These are phyloP conservation scores for Cornus suecica DNA, from an alignment of 148 eudicot species.

Conservation along the genomic window DNA sequence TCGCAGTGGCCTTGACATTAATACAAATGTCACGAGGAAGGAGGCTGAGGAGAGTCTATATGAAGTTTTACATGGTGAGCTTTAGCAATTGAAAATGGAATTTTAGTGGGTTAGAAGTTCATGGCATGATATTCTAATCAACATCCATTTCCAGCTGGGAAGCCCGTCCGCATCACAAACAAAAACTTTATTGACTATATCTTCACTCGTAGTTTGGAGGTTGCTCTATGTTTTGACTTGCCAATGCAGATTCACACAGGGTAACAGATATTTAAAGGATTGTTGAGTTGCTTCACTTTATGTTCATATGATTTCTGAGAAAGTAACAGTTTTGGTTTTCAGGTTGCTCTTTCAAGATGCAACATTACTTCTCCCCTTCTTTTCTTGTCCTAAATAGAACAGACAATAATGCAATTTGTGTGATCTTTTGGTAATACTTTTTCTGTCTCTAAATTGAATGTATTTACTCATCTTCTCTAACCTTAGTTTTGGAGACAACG, in stretches of 20 bases:
- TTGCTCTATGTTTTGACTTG: slow-evolving; percentile 60
- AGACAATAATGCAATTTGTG: neutral
- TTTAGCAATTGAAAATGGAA: slow-evolving; percentile 4
- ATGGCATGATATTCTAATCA: neutral
- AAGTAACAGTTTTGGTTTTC: neutral
- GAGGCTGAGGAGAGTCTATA: slow-evolving; percentile 81
- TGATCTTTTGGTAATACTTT: neutral
- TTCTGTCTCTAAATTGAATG: neutral
- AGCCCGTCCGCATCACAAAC: slow-evolving; percentile 66
- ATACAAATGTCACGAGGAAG: slow-evolving; percentile 59
- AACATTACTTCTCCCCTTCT: too few relatives aligned
- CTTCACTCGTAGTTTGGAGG: slow-evolving; percentile 74
- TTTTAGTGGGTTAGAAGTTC: neutral
- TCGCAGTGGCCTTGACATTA: slow-evolving; percentile 89
- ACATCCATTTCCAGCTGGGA: slow-evolving; percentile 54
- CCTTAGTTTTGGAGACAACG: slow-evolving; percentile 85
- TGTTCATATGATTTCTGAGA: neutral
- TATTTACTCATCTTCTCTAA: neutral
- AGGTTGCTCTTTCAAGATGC: neutral
- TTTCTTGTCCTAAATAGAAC: too few relatives aligned
- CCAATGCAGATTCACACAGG: slow-evolving; percentile 97
- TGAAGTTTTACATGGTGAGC: slow-evolving; percentile 66
- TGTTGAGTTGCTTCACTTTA: neutral
- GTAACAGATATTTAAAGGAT: slow-evolving; percentile 30
- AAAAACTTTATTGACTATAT: slow-evolving; percentile 78